Base-by-base conservation (phyloP, 1,139 yeast genomes). In the Protomyces arabidopsidicola region DNA sequence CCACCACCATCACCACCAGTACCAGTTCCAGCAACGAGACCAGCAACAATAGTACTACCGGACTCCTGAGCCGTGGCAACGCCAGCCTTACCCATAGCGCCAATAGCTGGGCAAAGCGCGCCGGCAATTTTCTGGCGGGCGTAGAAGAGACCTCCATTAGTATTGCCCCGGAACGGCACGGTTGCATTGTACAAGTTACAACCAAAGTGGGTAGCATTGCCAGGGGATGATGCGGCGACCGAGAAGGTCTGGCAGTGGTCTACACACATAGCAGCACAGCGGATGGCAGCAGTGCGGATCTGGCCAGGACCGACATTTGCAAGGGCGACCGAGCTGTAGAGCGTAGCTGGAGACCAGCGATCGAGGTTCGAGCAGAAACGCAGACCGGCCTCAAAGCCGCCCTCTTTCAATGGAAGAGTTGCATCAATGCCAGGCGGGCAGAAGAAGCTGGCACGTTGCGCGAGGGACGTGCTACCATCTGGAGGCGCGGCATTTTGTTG, bases 371-470 rank as follows among this genome's bases (percentile, higher is more conserved):
- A 57, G 55, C 62, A 57, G 62, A 57, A 57, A 8, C 62, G 50
- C 5, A 57, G 55, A 12, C 62, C 62, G 5, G 62, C 62, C 42
- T 57, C 62, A 4, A 14, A n/a, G 39, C 55, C 55, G n/a, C 18
- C 18, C 18, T 35, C 36, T n/a, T 51, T 55, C 22, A 57, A 54
- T 2, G 62, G 42, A 2, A 57, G 51, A 38, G 62, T 51, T 2
- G 62, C 62, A 51, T 57, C 62, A 16, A 57, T 57, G 22, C 62
- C 62, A 4, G 62, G 62, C 4, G 62, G 62, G 20, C 62, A 57
- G n/a, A 57, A 39, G 62, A 57, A 57, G 20, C 52, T 16, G 16
- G 54, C 62, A n/a, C 62, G 50, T 35, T 57, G 52, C 1, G 55
- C 62, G n/a, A 57, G 55, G 31, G 62, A 51, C 14, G 55, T 48